Percentiles rank a stretch among this genome's conserved stretches.
Evolutionary conservation across 2,329 filamentous ascomycete genomes (phyloP).

Genomic region (Aschersonia sp.): DNA sequence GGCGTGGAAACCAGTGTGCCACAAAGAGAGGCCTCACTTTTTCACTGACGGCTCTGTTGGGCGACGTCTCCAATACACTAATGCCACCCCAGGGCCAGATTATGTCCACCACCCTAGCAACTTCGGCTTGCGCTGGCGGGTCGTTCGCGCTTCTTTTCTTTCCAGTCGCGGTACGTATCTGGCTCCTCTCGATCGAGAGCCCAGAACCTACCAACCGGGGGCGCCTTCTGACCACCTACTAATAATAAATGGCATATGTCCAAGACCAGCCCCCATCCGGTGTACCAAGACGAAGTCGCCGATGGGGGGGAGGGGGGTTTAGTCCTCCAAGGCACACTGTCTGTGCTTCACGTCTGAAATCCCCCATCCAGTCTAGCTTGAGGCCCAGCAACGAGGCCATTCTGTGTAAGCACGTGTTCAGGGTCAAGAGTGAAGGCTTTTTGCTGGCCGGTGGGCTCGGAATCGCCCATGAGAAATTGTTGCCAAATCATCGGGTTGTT

Average conservation of each 20-base stretch:
- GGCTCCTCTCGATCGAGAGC: slow-evolving; percentile 11
- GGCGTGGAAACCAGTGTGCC: too few species aligned
- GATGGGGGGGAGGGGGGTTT: neutral
- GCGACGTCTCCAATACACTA: neutral
- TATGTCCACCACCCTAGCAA: neutral
- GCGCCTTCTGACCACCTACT: neutral
- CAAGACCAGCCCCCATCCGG: neutral
- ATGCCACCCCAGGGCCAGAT: neutral
- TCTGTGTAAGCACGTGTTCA: neutral
- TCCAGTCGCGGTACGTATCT: slow-evolving; percentile 1
- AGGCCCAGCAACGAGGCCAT: neutral
- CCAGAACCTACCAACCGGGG: slow-evolving; percentile 5
- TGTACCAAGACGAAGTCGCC: neutral
- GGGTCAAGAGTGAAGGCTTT: neutral
- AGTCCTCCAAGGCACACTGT: neutral
- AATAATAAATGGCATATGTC: neutral
- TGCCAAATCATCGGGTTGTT: too few species aligned
- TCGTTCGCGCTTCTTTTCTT: slow-evolving; percentile 16
- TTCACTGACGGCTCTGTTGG: too few species aligned
- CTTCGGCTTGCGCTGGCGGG: slow-evolving; percentile 4
- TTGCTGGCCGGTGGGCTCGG: neutral
- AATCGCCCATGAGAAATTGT: neutral
- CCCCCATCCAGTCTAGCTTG: neutral
- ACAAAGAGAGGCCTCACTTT: too few species aligned
- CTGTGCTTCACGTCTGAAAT: neutral